Base-by-base conservation (phyloP, 1,139 yeast species). In the Yamadazyma sp. region DNA sequence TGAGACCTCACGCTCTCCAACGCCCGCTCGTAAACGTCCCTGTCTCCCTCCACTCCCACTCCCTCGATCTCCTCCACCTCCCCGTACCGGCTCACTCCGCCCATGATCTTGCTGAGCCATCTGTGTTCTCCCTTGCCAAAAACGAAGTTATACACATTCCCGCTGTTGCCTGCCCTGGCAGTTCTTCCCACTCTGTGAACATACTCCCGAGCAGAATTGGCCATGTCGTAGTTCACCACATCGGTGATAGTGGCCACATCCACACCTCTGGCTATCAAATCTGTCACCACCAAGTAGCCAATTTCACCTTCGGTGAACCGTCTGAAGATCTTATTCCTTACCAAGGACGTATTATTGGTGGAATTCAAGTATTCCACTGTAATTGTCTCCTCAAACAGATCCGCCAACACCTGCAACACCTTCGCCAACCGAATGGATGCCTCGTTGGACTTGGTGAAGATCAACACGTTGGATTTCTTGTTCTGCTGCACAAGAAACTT, bases 121-220 rank as follows among this genome's bases (percentile, higher is more conserved):
- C 73, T 80, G 40, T 66, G 68, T 50, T 89, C 97, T 40, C 89
- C 91, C 43, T 77, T 79, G 22, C 96, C 95, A 43, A 82, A 73
- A 17, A 82, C 71, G 31, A 89, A 58, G 41, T 78, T 83, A 55
- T 80, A 77, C 0, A 96, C 95, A 37, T 71, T 68, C 55, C 99
- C 99, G 0, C 51, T 37, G 36, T 82, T 77, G 40, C 85, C 83
- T 1, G 98, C 98, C 63, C 98, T 80, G 1, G 98, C 98, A 0
- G 98, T 91, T 68, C 98, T 81, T 33, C 98, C 98, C 26, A 91
- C 92, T 50, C 98, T 76, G 61, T 92, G 99, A 24, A 92, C 87
- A 53, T 92, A 94, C 54, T 92, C 98, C 48, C 94, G 82, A 0
- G 92, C 77, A 0, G 96, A 86, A 34, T 81, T 76, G 7, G 98